A percentile compares a stretch with the other conserved stretches of the same genome.
Conservation (phyloP, 2,329 filamentous ascomycete species). For the Metarhizium guizhouense region DNA sequence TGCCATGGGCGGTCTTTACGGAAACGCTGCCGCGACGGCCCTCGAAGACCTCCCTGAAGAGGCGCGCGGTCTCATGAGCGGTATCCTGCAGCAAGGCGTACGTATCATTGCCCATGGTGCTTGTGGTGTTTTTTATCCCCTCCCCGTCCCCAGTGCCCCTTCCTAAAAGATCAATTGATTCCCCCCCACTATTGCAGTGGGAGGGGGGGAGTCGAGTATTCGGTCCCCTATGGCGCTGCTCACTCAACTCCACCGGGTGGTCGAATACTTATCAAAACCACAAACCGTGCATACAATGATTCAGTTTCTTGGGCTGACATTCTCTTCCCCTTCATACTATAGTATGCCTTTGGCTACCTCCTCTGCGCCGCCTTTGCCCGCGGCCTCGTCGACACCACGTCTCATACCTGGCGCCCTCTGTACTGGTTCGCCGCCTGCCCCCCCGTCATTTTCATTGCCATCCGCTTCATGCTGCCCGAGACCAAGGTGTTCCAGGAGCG, state of each 20-base stretch:
- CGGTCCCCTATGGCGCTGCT: too few relatives aligned
- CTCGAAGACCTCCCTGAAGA: conserved; percentile 64
- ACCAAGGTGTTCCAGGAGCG: conserved; percentile 64
- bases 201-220: too few relatives aligned
- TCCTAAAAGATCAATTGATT: too few relatives aligned
- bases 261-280: too few relatives aligned
- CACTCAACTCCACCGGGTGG: too few relatives aligned
- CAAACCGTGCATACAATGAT: too few relatives aligned
- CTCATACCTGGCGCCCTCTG: conserved; percentile 73
- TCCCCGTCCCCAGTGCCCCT: not conserved
- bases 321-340: conserved; percentile 27
- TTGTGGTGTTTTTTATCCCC: not conserved
- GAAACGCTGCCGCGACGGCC: conserved; percentile 70
- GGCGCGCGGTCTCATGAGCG: conserved; percentile 64
- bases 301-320: conserved; percentile 3
- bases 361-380: conserved; percentile 49
- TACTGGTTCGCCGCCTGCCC: conserved; percentile 85
- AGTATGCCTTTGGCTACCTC: conserved; percentile 58
- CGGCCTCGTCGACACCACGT: conserved; percentile 65
- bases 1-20: conserved; percentile 75
- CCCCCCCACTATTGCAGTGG: too few relatives aligned
- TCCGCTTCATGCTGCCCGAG: conserved; percentile 70
- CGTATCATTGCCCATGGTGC: conserved; percentile 9
- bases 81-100: conserved; percentile 64
- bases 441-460: conserved; percentile 71